phyloP scores from a whole-genome alignment of 495 filamentous ascomycete genomes.

The Trichocladium uniseriatum region DNA sequence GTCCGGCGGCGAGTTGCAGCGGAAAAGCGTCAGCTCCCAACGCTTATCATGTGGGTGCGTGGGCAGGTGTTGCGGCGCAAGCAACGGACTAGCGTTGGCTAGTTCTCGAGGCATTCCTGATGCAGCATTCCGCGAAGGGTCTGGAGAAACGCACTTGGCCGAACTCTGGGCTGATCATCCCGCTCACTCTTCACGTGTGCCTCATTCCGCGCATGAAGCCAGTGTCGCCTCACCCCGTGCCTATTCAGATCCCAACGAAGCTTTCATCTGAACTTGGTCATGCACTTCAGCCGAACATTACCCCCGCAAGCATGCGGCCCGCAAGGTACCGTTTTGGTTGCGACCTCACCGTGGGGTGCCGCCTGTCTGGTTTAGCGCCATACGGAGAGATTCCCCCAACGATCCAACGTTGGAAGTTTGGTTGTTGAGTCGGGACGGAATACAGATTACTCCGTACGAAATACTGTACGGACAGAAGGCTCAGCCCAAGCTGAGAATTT shows the following conservation, averaged over 20 bases:
- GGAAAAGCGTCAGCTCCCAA: background rate
- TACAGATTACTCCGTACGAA: no score
- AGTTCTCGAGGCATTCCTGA: background rate
- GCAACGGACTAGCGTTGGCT: background rate
- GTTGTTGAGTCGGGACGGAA: no score
- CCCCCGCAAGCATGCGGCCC: background rate
- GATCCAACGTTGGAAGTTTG: no score
- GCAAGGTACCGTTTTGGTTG: background rate
- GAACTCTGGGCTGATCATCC: conserved; percentile 3
- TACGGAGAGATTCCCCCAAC: background rate
- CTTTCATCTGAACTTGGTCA: conserved; percentile 2
- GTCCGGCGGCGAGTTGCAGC: background rate
- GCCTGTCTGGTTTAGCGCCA: background rate
- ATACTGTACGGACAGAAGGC: no score
- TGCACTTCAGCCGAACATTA: background rate
- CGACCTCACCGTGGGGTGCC: background rate
- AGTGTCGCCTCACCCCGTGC: no score
- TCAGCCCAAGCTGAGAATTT: no score
- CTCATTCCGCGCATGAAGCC: conserved; percentile 2
- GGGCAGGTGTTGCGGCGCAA: conserved; percentile 6
- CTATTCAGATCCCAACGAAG: background rate
- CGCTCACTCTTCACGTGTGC: background rate
- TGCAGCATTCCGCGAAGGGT: background rate
- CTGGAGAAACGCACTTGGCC: background rate
- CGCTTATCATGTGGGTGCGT: background rate